These are phyloP conservation scores for Hyaloperonospora arabidopsidis DNA, from an alignment of 352 stramenopile genomes.

Conservation along the genomic window DNA sequence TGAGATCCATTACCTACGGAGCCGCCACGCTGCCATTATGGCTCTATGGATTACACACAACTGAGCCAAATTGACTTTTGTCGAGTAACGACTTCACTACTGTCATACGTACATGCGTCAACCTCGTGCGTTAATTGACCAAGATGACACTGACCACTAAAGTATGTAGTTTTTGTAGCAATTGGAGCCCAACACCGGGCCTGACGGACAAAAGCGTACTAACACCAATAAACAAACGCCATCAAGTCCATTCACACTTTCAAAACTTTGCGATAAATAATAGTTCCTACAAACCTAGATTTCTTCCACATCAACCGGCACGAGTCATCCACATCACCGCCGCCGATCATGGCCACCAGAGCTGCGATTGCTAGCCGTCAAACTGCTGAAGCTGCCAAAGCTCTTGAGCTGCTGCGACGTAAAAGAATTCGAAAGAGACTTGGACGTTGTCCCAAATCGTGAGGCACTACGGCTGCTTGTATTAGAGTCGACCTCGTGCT, in stretches of 20 bases:
- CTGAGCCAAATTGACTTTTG: too few relatives aligned
- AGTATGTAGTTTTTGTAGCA: too few relatives aligned
- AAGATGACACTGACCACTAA: too few relatives aligned
- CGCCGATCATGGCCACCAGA: conserved; percentile 24
- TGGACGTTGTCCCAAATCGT: conserved; percentile 28
- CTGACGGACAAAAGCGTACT: too few relatives aligned
- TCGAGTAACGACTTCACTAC: too few relatives aligned
- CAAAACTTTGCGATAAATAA: conserved; percentile 50
- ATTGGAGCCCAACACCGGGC: too few relatives aligned
- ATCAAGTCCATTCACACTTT: conserved; percentile 21
- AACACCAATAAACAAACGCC: conserved; percentile 14
- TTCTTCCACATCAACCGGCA: conserved; percentile 2
- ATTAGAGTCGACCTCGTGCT: conserved; percentile 31
- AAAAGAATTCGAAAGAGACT: conserved; percentile 33
- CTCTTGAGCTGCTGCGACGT: conserved; percentile 43
- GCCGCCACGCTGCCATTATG: too few relatives aligned
- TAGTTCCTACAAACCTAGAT: conserved; percentile 24
- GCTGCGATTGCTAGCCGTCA: conserved; percentile 28
- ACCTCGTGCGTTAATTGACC: too few relatives aligned
- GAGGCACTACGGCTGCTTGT: conserved; percentile 33
- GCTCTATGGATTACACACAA: too few relatives aligned
- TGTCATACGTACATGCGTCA: too few relatives aligned
- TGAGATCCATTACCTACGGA: too few relatives aligned
- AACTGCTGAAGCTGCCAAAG: conserved; percentile 61
- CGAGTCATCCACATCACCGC: conserved; percentile 15